A percentile compares a stretch with the other conserved stretches of the same genome.
These are phyloP conservation scores for Colletotrichum tanaceti DNA, from an alignment of 2,329 filamentous ascomycete genomes.

Conservation along the genomic window DNA sequence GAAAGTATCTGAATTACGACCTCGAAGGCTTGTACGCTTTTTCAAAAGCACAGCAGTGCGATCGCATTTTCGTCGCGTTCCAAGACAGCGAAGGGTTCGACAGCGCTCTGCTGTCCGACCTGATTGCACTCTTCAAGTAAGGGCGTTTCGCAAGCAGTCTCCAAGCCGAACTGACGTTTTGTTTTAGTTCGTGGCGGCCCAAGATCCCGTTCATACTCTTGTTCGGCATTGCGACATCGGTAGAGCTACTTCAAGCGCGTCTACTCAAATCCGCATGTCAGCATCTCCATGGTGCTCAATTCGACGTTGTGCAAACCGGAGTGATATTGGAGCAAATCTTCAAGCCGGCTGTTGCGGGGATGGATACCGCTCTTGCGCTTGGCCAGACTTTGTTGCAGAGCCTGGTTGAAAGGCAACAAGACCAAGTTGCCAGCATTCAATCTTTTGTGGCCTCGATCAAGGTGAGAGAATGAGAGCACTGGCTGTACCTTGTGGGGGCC, in stretches of 20 bases:
- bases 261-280: constrained; percentile 76
- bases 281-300: constrained; percentile 76
- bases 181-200: constrained; percentile 71
- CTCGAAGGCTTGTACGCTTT: constrained; percentile 75
- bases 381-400: constrained; percentile 72
- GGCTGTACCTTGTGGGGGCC: background rate
- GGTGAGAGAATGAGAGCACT: constrained; percentile 54
- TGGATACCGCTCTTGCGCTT: constrained; percentile 68
- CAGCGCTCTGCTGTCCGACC: constrained; percentile 74
- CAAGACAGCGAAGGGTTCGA: constrained; percentile 89
- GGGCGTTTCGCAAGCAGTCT: constrained; percentile 42
- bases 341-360: constrained; percentile 69
- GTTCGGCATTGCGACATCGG: constrained; percentile 84
- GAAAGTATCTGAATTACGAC: constrained; percentile 81
- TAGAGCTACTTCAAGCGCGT: constrained; percentile 81
- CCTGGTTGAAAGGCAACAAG: constrained; percentile 77
- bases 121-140: constrained; percentile 76
- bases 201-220: constrained; percentile 82
- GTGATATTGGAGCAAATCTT: constrained; percentile 80
- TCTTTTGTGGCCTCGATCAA: constrained; percentile 77
- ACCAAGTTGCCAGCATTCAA: constrained; percentile 81
- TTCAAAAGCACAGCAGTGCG: constrained; percentile 62
- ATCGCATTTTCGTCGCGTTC: constrained; percentile 77
- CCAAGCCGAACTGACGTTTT: constrained; percentile 1
- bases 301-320: constrained; percentile 80